Conservation (phyloP, 2,329 filamentous ascomycete genomes). For the Paracorniculantispora psalliotae region DNA sequence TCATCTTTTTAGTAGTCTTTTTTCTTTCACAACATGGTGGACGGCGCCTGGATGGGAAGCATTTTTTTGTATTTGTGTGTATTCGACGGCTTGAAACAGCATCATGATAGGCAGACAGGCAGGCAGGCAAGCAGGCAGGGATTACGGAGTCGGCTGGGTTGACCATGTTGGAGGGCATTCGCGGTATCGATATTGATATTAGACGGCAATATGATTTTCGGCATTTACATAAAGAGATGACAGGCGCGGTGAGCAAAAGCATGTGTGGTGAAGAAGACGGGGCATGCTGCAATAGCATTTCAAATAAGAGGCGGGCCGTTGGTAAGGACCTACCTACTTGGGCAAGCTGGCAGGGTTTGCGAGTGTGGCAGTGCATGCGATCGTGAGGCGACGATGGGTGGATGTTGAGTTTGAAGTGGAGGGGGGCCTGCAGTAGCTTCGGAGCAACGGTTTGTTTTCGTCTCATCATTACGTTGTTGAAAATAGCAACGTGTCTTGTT, state of each 20-base stretch:
- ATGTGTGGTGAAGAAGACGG: not conserved
- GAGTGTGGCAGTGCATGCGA: slow-evolving; percentile 6
- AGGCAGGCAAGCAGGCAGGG: too few relatives aligned
- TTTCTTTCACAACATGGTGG: not conserved
- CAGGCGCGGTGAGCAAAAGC: not conserved
- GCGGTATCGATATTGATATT: slow-evolving; percentile 6
- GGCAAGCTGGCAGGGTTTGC: not conserved
- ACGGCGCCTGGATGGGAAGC: not conserved
- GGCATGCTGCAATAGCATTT: not conserved
- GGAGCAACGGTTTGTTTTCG: not conserved
- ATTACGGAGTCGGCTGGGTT: not conserved
- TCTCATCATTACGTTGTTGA: too few relatives aligned
- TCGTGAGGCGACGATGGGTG: slow-evolving; percentile 5
- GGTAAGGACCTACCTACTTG: slow-evolving; percentile 4
- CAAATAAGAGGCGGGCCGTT: not conserved
- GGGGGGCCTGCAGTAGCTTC: not conserved
- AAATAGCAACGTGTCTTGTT: too few relatives aligned
- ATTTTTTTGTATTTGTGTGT: not conserved
- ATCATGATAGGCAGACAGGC: not conserved
- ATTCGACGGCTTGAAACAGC: not conserved
- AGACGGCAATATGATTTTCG: not conserved
- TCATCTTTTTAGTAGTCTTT: not conserved
- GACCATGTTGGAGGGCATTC: not conserved
- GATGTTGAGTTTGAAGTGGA: not conserved
- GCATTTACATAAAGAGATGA: slow-evolving; percentile 5